phyloP scores from a whole-genome alignment of 192 early-diverging fungal genomes.

The Coemansia javaensis region DNA sequence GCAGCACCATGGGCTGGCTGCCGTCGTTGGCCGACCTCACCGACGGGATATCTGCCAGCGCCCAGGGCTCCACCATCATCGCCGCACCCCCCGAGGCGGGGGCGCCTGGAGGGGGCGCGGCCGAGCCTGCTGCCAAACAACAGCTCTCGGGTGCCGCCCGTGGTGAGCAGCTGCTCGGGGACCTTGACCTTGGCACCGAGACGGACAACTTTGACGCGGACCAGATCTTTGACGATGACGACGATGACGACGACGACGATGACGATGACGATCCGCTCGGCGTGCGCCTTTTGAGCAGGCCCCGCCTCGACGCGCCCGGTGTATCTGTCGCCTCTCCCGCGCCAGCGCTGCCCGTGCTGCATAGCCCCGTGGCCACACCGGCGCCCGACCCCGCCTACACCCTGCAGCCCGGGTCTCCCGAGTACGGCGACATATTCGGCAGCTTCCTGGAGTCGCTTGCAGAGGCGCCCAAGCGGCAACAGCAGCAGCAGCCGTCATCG shows the following conservation, averaged over 20 bases:
- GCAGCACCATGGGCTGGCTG: constrained; percentile 19
- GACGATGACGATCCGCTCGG: background rate
- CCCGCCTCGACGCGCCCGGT: background rate
- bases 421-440: constrained; percentile 26
- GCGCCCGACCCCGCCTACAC: background rate
- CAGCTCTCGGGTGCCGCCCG: too few species aligned
- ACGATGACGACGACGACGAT: background rate
- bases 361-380: background rate
- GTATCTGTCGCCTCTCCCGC: background rate
- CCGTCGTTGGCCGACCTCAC: constrained; percentile 16
- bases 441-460: background rate
- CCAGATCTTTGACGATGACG: constrained; percentile 24
- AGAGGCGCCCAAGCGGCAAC: too few species aligned
- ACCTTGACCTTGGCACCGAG: background rate
- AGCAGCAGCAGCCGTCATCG: background rate
- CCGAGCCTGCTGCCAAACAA: background rate
- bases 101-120: too few species aligned
- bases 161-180: too few species aligned
- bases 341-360: background rate
- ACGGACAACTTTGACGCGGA: constrained; percentile 31
- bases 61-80: too few species aligned
- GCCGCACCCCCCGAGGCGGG: too few species aligned
- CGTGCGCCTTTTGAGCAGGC: background rate
- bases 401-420: background rate
- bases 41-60: background rate